phyloP scores from a whole-genome alignment of 257 asterid species.

The Nicotiana otophora region DNA sequence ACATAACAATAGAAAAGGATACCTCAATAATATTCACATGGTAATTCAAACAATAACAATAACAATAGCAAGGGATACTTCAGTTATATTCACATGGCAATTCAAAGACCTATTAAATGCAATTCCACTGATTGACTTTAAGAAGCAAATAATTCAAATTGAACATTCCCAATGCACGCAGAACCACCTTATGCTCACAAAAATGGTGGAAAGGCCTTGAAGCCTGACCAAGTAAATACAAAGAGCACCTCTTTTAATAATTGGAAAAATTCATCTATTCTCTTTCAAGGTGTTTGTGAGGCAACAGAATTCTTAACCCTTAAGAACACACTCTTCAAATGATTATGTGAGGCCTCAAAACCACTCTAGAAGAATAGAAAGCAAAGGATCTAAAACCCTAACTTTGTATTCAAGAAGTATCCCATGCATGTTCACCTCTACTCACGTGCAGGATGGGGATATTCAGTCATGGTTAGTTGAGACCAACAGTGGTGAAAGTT shows the following conservation, averaged over 20 bases:
- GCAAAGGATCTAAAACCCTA: background rate
- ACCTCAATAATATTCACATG: background rate
- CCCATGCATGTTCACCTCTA: background rate
- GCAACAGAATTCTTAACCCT: background rate
- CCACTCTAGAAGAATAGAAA: background rate
- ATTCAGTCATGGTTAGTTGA: background rate
- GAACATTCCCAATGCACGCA: background rate
- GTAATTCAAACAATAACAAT: background rate
- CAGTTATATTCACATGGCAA: background rate
- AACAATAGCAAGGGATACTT: background rate
- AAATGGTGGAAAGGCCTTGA: background rate
- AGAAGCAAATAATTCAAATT: constrained; percentile 2
- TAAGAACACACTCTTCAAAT: background rate
- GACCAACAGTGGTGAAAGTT: background rate
- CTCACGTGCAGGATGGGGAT: background rate
- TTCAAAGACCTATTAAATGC: background rate
- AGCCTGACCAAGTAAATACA: background rate
- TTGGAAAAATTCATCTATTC: background rate
- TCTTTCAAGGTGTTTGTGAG: background rate
- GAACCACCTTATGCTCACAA: constrained; percentile 4
- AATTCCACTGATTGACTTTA: background rate
- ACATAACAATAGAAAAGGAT: background rate
- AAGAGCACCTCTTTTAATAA: background rate
- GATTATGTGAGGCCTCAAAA: background rate
- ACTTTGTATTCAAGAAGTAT: background rate